Evolutionary conservation across 768 basidiomycete species (phyloP).

Genomic region (Tephrocybe rancida): DNA sequence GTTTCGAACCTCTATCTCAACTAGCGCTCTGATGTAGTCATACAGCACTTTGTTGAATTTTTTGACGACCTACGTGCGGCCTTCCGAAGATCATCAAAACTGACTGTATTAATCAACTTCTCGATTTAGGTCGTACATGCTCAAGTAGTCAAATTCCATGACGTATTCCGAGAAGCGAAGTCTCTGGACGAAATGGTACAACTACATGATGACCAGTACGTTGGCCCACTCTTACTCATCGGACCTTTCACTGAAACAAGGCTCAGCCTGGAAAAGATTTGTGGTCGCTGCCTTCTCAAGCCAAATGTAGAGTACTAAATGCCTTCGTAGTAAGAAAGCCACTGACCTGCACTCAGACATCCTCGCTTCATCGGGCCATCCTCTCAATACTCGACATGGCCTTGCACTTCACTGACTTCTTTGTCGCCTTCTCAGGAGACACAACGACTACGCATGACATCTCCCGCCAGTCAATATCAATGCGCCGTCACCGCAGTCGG

Average conservation of each 20-base stretch:
- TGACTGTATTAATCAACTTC: background rate
- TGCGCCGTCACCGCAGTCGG: conserved; percentile 64
- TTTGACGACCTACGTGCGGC: conserved; percentile 70
- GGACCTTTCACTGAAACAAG: background rate
- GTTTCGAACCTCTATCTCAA: background rate
- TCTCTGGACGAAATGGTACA: conserved; percentile 80
- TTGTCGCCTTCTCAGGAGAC: conserved; percentile 61
- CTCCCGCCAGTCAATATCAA: conserved; percentile 50
- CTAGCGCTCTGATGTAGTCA: background rate
- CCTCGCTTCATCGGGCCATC: conserved; percentile 65
- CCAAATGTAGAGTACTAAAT: conserved; percentile 44
- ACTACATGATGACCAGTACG: conserved; percentile 72
- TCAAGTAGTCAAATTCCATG: conserved; percentile 62
- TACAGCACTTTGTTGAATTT: conserved; percentile 51
- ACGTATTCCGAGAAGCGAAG: conserved; percentile 48
- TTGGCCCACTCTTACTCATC: conserved; percentile 3
- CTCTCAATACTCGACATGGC: conserved; percentile 74
- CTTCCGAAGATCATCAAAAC: background rate
- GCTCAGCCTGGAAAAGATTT: conserved; percentile 50
- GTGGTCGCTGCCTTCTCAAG: conserved; percentile 65
- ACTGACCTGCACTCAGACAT: conserved; percentile 46
- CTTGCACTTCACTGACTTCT: conserved; percentile 67
- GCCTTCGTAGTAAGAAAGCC: background rate
- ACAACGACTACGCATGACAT: conserved; percentile 61
- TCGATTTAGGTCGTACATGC: conserved; percentile 65